Base-by-base conservation (phyloP, 257 asterid genomes). In the Cruciata laevipes region DNA sequence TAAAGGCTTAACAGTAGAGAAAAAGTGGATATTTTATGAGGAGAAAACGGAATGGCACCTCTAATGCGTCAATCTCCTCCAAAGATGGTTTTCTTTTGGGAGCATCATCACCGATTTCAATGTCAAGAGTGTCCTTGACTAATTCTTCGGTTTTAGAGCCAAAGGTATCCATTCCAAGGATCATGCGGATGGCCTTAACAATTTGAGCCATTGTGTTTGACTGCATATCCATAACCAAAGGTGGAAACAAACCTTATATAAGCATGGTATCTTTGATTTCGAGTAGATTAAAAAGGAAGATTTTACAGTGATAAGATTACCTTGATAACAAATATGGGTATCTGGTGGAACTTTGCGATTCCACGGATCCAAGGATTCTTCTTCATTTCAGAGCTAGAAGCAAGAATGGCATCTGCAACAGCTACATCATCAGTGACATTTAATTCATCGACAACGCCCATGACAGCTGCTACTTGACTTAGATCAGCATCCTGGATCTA, bases 11-110 rank as follows among this genome's bases (percentile, higher is more conserved):
- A 12, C 49, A 14, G 55, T 14, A 47, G 55, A 5, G 55, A 16
- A 47, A 12, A 18, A 3, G 51, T 6, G 58, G 58, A 52, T 52
- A 17, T n/a, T 20, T 20, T 52, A 20, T 52, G 21, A 13, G 51
- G 38, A 35, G 1, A 42, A 42, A 42, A 52, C 58, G 2, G 60
- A n/a, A 21, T 53, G 60, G 24, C 14, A 91, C 98, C 97, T 93
- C 98, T 81, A 93, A 83, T 62, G 98, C 98, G 75, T 93, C 99
- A 16, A 93, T 90, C 87, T 93, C 99, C 86, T 93, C 99, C 44
- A 93, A 73, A 10, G 97, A 90, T 40, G 96, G 96, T 71, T 87
- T 88, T 76, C 90, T 75, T 69, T 77, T 78, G 35, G 99, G 99
- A 18, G 87, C 92, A 66, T 90, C 99, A 35, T 90, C 96, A 82